Evolutionary conservation across 2,329 filamentous ascomycete species (phyloP).

Genomic region (Trichoderma harzianum): DNA sequence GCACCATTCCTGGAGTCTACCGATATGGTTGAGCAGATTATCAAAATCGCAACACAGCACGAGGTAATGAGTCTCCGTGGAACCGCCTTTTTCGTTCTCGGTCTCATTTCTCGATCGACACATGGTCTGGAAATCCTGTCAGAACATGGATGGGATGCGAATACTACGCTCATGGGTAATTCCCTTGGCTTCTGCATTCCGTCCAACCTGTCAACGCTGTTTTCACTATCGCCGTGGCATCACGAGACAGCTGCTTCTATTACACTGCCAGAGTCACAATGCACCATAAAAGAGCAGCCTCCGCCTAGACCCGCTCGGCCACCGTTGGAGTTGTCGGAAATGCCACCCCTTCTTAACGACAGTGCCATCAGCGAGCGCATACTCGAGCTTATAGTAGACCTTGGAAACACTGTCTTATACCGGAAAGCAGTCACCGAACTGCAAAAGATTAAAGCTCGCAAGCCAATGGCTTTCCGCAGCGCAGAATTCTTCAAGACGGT

Average conservation of each 20-base stretch:
- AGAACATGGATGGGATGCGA: constrained; percentile 90
- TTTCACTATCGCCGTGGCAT: constrained; percentile 64
- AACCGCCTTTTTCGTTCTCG: constrained; percentile 94
- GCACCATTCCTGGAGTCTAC: constrained; percentile 89
- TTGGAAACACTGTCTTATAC: constrained; percentile 90
- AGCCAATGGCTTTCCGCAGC: constrained; percentile 71
- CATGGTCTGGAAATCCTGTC: constrained; percentile 90
- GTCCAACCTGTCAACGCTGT: constrained; percentile 70
- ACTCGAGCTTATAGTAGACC: constrained; percentile 77
- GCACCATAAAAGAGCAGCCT: constrained; percentile 47
- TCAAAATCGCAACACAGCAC: constrained; percentile 82
- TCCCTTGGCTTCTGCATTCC: constrained; percentile 88
- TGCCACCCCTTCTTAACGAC: constrained; percentile 50
- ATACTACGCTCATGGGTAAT: constrained; percentile 75
- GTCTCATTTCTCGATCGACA: constrained; percentile 84
- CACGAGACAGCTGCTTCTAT: constrained; percentile 48
- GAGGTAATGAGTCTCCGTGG: constrained; percentile 90
- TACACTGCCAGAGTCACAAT: constrained; percentile 48
- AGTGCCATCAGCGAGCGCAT: constrained; percentile 72
- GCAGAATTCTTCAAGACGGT: constrained; percentile 79
- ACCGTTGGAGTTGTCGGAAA: constrained; percentile 42
- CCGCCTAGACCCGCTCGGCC: constrained; percentile 41
- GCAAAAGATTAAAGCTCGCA: constrained; percentile 71
- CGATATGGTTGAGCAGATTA: constrained; percentile 82
- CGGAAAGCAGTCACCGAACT: constrained; percentile 83